Evolutionary conservation across 805 yeast species (phyloP).

Genomic region (Candida ovalis): DNA sequence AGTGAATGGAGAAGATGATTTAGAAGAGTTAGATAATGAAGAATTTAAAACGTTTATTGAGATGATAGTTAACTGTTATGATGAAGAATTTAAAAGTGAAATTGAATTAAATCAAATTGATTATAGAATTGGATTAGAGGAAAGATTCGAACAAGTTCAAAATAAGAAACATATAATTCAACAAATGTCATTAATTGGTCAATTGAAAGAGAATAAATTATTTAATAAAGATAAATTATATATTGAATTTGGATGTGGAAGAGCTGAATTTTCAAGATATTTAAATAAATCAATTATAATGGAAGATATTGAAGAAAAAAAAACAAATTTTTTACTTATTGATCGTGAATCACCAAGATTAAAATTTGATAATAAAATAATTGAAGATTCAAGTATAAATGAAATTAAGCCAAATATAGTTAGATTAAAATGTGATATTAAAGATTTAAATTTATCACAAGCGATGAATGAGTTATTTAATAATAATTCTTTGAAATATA

Average conservation of each 20-base stretch:
- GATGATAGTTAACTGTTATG: conserved; percentile 9
- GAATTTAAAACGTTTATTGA: conserved; percentile 22
- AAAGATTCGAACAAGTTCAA: conserved; percentile 45
- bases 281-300: conserved; percentile 35
- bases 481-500: conserved; percentile 18
- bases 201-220: conserved; percentile 42
- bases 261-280: conserved; percentile 77
- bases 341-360: conserved; percentile 76
- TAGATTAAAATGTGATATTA: conserved; percentile 72
- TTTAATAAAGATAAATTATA: conserved; percentile 37
- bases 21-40: conserved; percentile 17
- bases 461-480: conserved; percentile 34
- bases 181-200: conserved; percentile 76
- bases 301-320: conserved; percentile 2
- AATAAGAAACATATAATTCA: conserved; percentile 77
- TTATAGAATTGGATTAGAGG: conserved; percentile 32
- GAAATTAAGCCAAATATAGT: conserved; percentile 14
- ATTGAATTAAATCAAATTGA: conserved; percentile 19
- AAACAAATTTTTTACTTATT: conserved; percentile 48
- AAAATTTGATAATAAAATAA: conserved; percentile 72
- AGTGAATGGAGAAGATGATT: conserved; percentile 1
- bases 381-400: conserved; percentile 28
- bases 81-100: conserved; percentile 1
- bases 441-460: conserved; percentile 57
- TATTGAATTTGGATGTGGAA: conserved; percentile 88